These are phyloP conservation scores for Malassezia sympodialis DNA, from an alignment of 1,284 basidiomycete species.

Conservation along the genomic window DNA sequence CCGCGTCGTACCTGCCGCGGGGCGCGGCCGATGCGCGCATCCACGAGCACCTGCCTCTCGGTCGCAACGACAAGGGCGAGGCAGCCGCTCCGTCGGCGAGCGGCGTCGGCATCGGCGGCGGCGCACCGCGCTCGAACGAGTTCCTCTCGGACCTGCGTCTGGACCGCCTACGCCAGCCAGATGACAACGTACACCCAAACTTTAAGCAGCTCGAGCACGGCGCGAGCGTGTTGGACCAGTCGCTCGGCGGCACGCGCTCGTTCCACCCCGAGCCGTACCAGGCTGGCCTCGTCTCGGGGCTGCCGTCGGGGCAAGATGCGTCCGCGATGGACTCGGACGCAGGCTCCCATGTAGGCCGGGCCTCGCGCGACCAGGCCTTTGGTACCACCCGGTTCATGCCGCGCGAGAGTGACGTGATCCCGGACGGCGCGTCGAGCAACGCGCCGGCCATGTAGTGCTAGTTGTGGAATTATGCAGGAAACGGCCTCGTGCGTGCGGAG, in stretches of 20 bases:
- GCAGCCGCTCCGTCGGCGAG: neutral
- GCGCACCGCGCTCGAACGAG: slow-evolving; percentile 5
- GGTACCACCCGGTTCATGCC: neutral
- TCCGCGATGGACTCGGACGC: neutral
- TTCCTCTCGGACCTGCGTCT: slow-evolving; percentile 16
- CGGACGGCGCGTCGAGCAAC: neutral
- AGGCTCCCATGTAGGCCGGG: neutral
- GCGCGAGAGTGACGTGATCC: slow-evolving; percentile 3
- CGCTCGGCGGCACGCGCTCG: slow-evolving; percentile 5
- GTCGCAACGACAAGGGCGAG: slow-evolving; percentile 6
- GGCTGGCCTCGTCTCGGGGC: neutral
- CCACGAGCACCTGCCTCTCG: slow-evolving; percentile 5
- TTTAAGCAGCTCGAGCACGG: slow-evolving; percentile 17
- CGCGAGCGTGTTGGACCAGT: slow-evolving; percentile 12
- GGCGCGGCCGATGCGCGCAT: slow-evolving; percentile 8
- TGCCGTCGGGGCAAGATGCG: slow-evolving; percentile 5
- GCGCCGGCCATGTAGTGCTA: slow-evolving; percentile 8
- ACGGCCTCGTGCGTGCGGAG: neutral
- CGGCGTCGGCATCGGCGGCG: neutral
- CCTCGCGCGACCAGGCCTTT: neutral
- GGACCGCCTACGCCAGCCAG: slow-evolving; percentile 16
- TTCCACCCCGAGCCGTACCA: slow-evolving; percentile 19
- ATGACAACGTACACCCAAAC: slow-evolving; percentile 14
- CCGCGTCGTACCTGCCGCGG: slow-evolving; percentile 7
- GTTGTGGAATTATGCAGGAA: slow-evolving; percentile 5